Evolutionary conservation across 768 basidiomycete species (phyloP).

Genomic region (Lepiota brunneoincarnata): DNA sequence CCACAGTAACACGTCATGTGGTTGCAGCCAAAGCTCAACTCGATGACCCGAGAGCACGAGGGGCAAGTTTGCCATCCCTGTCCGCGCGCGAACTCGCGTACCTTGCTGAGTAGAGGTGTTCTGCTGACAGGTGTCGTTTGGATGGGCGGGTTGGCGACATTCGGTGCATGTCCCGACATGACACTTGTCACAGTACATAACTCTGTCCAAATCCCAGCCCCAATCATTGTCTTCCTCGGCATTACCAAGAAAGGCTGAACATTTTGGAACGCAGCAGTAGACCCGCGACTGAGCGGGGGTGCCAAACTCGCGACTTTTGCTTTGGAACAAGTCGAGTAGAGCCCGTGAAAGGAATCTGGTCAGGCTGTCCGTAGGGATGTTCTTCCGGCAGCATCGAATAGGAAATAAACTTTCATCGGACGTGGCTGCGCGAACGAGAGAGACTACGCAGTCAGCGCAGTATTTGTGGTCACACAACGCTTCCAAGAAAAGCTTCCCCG

Average conservation of each 20-base stretch:
- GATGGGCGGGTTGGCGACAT: conserved; percentile 14
- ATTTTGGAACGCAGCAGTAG: conserved; percentile 17
- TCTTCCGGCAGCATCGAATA: conserved; percentile 19
- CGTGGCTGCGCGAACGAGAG: conserved; percentile 17
- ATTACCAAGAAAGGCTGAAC: conserved; percentile 17
- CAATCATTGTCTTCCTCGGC: not conserved
- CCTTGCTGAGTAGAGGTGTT: conserved; percentile 38
- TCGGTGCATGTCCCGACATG: conserved; percentile 10
- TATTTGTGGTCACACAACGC: conserved; percentile 18
- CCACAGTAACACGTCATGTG: conserved; percentile 65
- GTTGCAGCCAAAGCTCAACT: conserved; percentile 55
- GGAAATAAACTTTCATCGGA: conserved; percentile 20
- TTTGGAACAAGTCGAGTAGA: conserved; percentile 10
- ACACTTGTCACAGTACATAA: conserved; percentile 10
- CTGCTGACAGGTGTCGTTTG: conserved; percentile 10
- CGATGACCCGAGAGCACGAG: conserved; percentile 52
- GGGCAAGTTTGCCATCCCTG: conserved; percentile 65
- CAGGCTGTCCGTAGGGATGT: conserved; percentile 9
- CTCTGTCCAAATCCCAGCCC: not conserved
- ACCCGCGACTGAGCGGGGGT: conserved; percentile 16
- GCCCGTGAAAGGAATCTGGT: conserved; percentile 5
- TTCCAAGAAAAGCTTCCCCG: conserved; percentile 3
- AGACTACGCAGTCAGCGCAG: conserved; percentile 17
- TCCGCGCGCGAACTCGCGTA: conserved; percentile 42
- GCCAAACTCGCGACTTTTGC: conserved; percentile 16